Conservation (phyloP, 805 yeast genomes). For the Candida montana region DNA sequence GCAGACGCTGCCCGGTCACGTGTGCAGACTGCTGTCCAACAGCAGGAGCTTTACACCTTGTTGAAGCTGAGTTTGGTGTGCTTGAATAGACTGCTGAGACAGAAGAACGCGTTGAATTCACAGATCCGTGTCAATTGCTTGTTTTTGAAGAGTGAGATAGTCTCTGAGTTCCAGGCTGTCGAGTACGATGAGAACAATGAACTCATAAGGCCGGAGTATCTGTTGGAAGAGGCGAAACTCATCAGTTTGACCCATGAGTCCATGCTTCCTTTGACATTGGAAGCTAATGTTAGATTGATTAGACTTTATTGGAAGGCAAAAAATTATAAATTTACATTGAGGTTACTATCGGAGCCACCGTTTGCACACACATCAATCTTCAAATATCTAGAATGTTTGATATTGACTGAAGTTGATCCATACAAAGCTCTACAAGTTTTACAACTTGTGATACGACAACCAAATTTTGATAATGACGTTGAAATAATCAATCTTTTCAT, state of each 20-base stretch:
- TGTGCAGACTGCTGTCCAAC: neutral
- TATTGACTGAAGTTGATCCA: slow-evolving; percentile 6
- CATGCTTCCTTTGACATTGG: slow-evolving; percentile 3
- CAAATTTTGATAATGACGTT: slow-evolving; percentile 1
- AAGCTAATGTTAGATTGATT: slow-evolving; percentile 4
- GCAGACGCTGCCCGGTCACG: neutral
- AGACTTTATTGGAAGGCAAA: slow-evolving; percentile 1
- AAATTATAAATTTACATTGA: slow-evolving; percentile 6
- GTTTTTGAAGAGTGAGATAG: slow-evolving; percentile 8
- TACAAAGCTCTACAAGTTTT: slow-evolving; percentile 4
- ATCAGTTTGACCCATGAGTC: slow-evolving; percentile 22
- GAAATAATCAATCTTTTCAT: slow-evolving; percentile 7
- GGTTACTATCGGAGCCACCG: slow-evolving; percentile 3
- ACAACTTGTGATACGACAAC: neutral
- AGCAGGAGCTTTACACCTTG: slow-evolving; percentile 5
- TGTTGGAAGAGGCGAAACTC: slow-evolving; percentile 7
- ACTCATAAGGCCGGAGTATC: slow-evolving; percentile 10
- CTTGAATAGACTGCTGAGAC: slow-evolving; percentile 4
- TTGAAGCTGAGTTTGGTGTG: slow-evolving; percentile 5
- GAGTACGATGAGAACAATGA: slow-evolving; percentile 4
- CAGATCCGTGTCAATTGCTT: slow-evolving; percentile 1
- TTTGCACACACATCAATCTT: slow-evolving; percentile 4
- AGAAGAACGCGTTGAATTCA: slow-evolving; percentile 1
- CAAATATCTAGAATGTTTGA: slow-evolving; percentile 1
- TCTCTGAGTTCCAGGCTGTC: neutral